phyloP scores from a whole-genome alignment of 768 basidiomycete genomes.

The Amanita muscaria region DNA sequence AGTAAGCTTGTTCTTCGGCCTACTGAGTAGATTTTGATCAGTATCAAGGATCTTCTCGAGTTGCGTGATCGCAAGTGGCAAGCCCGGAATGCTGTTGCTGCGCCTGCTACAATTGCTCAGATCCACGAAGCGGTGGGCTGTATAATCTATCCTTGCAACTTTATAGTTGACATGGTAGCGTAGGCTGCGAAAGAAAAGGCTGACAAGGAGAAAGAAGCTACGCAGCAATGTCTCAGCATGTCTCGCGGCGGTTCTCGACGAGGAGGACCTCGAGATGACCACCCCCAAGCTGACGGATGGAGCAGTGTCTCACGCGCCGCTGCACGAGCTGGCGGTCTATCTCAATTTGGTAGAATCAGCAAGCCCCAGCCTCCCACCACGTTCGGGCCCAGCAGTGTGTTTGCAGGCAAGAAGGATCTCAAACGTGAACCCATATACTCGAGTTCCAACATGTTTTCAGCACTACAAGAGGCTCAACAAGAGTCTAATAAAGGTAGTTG shows the following conservation, averaged over 20 bases:
- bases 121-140: slow-evolving; percentile 74
- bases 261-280: slow-evolving; percentile 60
- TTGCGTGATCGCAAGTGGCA: slow-evolving; percentile 80
- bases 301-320: slow-evolving; percentile 46
- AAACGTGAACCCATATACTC: slow-evolving; percentile 74
- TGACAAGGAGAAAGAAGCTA: slow-evolving; percentile 49
- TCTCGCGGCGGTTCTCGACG: slow-evolving; percentile 88
- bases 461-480: slow-evolving; percentile 58
- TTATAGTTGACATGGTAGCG: slow-evolving; percentile 5
- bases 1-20: slow-evolving; percentile 15
- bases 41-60: slow-evolving; percentile 77
- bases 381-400: slow-evolving; percentile 82
- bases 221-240: slow-evolving; percentile 63
- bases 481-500: slow-evolving; percentile 44
- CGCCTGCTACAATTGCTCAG: slow-evolving; percentile 82
- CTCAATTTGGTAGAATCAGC: slow-evolving; percentile 83
- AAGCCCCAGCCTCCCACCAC: slow-evolving; percentile 48
- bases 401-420: slow-evolving; percentile 66
- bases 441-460: slow-evolving; percentile 79
- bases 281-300: slow-evolving; percentile 80
- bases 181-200: slow-evolving; percentile 82
- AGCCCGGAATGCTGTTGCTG: slow-evolving; percentile 58
- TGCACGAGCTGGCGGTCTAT: slow-evolving; percentile 77
- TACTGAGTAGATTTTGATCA: slow-evolving; percentile 5
- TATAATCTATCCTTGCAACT: not conserved